Evolutionary conservation across 2,329 filamentous ascomycete species (phyloP).

Genomic region (Davidsoniella virescens): DNA sequence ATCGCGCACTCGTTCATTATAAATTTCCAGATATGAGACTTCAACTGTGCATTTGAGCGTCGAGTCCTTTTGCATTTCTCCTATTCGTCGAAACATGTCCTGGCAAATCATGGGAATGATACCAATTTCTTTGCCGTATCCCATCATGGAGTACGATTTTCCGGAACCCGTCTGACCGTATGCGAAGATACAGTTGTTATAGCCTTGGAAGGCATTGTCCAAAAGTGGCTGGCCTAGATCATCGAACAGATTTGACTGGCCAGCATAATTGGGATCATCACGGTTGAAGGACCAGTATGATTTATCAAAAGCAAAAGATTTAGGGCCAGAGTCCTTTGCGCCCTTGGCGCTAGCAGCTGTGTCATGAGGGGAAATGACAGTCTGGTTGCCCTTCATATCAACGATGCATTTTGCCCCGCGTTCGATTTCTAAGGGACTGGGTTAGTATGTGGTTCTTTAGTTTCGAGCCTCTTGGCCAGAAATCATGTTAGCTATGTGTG

Average conservation of each 20-base stretch:
- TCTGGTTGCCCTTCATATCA: slow-evolving; percentile 89
- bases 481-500: slow-evolving; percentile 1
- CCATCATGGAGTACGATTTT: slow-evolving; percentile 99
- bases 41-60: slow-evolving; percentile 82
- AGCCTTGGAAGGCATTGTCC: slow-evolving; percentile 95
- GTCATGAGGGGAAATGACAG: slow-evolving; percentile 66
- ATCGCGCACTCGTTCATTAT: slow-evolving; percentile 95
- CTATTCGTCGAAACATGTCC: slow-evolving; percentile 89
- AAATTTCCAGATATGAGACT: slow-evolving; percentile 97
- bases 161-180: slow-evolving; percentile 97
- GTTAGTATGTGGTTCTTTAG: background rate
- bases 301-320: slow-evolving; percentile 87
- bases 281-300: slow-evolving; percentile 98
- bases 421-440: slow-evolving; percentile 54
- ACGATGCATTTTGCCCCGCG: slow-evolving; percentile 91
- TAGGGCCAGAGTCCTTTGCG: slow-evolving; percentile 54
- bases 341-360: slow-evolving; percentile 56
- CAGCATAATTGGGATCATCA: slow-evolving; percentile 65
- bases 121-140: slow-evolving; percentile 86
- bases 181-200: slow-evolving; percentile 99
- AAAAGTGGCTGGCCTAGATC: slow-evolving; percentile 80
- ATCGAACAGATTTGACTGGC: slow-evolving; percentile 73
- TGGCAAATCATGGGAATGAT: slow-evolving; percentile 96
- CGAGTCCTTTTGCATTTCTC: slow-evolving; percentile 51
- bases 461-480: background rate